phyloP scores from a whole-genome alignment of 371 early-diverging fungal species.

The Cladochytrium tenue region DNA sequence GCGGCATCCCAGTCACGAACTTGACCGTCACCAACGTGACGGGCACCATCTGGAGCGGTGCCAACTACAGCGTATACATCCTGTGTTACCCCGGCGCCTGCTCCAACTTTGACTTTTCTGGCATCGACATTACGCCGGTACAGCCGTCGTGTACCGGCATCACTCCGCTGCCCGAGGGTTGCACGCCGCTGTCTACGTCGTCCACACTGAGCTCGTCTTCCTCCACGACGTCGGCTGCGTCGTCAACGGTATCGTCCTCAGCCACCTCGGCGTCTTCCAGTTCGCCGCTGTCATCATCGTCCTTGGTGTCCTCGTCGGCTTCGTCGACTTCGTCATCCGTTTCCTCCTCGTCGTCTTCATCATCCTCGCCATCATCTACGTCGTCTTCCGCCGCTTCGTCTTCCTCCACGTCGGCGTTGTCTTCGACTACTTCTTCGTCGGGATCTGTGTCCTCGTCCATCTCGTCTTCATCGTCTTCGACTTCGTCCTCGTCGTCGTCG shows the following conservation, averaged over 20 bases:
- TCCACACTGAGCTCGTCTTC: not conserved
- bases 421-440: no score
- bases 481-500: not conserved
- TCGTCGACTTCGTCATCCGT: not conserved
- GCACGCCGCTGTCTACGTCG: not conserved
- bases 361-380: not conserved
- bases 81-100: not conserved
- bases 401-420: no score
- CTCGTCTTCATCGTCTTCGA: not conserved
- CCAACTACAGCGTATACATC: not conserved
- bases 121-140: not conserved
- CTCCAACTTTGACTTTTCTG: not conserved
- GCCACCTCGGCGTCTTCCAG: no score
- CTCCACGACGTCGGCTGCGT: not conserved
- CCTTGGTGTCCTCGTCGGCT: not conserved
- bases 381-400: no score
- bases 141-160: not conserved
- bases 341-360: not conserved
- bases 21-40: not conserved
- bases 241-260: not conserved
- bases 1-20: not conserved
- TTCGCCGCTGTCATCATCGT: not conserved
- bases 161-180: not conserved
- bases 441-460: no score
- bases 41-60: not conserved